Base-by-base conservation (phyloP, 352 stramenopile genomes). In the Globisporangium yorkense region DNA sequence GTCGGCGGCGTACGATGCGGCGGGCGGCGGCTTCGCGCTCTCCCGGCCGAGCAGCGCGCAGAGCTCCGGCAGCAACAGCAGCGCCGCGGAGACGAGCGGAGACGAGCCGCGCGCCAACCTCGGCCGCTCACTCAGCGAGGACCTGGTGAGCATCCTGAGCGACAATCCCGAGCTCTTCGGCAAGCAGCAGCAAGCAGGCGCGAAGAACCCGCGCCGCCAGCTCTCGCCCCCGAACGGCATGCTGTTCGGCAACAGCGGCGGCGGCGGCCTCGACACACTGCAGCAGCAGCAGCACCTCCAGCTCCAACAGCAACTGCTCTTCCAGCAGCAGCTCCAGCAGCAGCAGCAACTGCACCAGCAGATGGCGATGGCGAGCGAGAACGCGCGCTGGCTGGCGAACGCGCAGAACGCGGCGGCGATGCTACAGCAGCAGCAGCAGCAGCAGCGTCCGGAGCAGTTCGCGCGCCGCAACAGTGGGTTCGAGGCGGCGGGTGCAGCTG, bases 81-180 rank as follows among this genome's bases (percentile, higher is more conserved):
- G 57, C 49, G 21, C 51, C 54, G 57, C 59, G 8, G 47, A 37
- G 31, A 51, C 65, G 45, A 56, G 63, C 24, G 51, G 48, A 0
- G 31, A 60, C 10, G 64, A 66, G 46, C 71, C 71, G 24, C 72
- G 78, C 18, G 54, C 62, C 6, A 66, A 75, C 43, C 51, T 83
- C 46, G 74, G 84, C 51, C 68, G 79, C 3, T 88, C 78, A 31
- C 65, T 90, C 10, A 92, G 82, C 48, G 82, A 92, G 49, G 82
- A 92, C 59, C 74, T 92, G n/a, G 80, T 83, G 56, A 85, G 71
- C 40, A 85, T 92, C 75, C 59, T 89, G 33, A 75, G 88, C 57
- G 77, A 87, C 3, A 65, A 59, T 20, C 73, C 73, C 21, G 72
- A 76, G n/a, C 61, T 69, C n/a, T 62, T 72, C 49, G 55, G 53